Conservation (phyloP, 768 basidiomycete species). For the Hortiboletus campestris region DNA sequence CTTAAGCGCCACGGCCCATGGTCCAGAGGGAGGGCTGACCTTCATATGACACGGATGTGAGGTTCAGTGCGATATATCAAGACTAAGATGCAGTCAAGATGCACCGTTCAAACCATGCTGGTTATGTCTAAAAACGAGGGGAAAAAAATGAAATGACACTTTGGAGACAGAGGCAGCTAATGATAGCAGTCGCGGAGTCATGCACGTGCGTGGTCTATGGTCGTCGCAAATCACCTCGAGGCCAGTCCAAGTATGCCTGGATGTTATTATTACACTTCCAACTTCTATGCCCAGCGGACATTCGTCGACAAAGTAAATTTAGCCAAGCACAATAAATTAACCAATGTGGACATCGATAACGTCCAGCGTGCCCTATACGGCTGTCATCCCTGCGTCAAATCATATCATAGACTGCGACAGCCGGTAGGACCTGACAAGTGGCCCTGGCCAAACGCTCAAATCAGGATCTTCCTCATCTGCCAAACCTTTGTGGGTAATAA, state of each 20-base stretch:
- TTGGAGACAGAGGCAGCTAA: constrained; percentile 8
- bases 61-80: constrained; percentile 3
- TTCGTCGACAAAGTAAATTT: background rate
- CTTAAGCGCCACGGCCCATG: background rate
- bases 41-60: constrained; percentile 28
- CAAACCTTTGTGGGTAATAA: constrained; percentile 70
- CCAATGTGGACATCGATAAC: constrained; percentile 7
- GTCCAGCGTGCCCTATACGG: background rate
- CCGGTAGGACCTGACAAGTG: background rate
- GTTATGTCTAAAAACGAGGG: constrained; percentile 13
- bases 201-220: constrained; percentile 23
- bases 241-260: background rate
- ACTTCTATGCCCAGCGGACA: background rate
- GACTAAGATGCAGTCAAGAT: constrained; percentile 9
- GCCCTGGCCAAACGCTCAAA: constrained; percentile 41
- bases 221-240: background rate
- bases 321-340: constrained; percentile 1
- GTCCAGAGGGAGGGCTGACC: constrained; percentile 17
- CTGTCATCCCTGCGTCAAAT: constrained; percentile 2
- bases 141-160: constrained; percentile 6
- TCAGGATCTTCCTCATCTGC: constrained; percentile 84
- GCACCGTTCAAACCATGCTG: constrained; percentile 28
- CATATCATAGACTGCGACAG: constrained; percentile 8
- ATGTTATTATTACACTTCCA: background rate
- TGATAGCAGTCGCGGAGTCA: constrained; percentile 1